Conservation (phyloP, 2,329 filamentous ascomycete species). For the Fusarium nematophilum region DNA sequence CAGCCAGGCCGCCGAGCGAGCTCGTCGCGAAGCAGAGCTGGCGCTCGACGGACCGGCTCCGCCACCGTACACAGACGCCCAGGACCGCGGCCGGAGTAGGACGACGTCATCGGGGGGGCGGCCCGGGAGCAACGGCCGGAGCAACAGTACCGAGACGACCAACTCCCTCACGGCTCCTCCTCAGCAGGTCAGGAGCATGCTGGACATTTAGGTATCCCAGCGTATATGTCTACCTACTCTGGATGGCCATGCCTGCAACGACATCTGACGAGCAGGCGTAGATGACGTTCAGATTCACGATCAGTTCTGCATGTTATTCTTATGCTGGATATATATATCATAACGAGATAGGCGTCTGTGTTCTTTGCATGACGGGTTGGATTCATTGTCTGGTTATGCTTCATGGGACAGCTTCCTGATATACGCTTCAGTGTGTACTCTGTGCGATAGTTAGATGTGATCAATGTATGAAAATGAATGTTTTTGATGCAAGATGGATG, state of each 20-base stretch:
- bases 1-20: constrained; percentile 45
- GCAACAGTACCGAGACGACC: constrained; percentile 59
- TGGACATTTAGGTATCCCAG: constrained; percentile 58
- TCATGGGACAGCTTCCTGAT: background rate
- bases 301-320: constrained; percentile 12
- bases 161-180: constrained; percentile 60
- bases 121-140: constrained; percentile 52
- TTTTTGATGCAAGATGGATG: too few species aligned
- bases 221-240: too few species aligned
- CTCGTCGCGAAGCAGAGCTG: constrained; percentile 53
- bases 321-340: constrained; percentile 17
- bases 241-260: background rate
- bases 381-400: constrained; percentile 12
- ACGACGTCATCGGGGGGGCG: constrained; percentile 32
- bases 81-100: constrained; percentile 39
- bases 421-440: constrained; percentile 1
- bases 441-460: constrained; percentile 19
- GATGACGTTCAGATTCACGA: constrained; percentile 6
- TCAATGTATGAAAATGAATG: constrained; percentile 22
- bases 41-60: constrained; percentile 58
- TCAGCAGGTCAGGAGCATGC: constrained; percentile 68
- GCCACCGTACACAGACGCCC: constrained; percentile 51
- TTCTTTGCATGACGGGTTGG: constrained; percentile 21
- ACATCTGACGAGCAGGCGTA: background rate
- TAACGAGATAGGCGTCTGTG: constrained; percentile 15